Evolutionary conservation across 495 filamentous ascomycete species (phyloP).

Genomic region (Aspergillus egyptiacus): DNA sequence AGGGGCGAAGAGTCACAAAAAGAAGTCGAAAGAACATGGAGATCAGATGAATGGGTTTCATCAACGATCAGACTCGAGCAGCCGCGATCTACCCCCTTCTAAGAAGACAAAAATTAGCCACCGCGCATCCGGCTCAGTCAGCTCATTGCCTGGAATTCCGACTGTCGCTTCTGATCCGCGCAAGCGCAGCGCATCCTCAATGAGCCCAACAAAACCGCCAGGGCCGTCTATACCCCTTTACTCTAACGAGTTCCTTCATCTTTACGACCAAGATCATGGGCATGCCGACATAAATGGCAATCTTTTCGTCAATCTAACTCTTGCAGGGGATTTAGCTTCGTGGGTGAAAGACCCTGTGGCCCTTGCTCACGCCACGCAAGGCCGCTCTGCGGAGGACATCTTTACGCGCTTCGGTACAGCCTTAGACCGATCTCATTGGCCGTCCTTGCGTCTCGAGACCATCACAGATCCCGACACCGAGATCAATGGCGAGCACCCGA

Average conservation of each 20-base stretch:
- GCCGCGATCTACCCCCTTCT: slow-evolving; percentile 51
- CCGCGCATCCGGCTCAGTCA: slow-evolving; percentile 62
- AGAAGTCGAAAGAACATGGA: slow-evolving; percentile 52
- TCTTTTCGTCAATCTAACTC: slow-evolving; percentile 59
- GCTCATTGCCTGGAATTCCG: slow-evolving; percentile 44
- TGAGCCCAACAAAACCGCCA: slow-evolving; percentile 50
- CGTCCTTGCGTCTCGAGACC: slow-evolving; percentile 40
- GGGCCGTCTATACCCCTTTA: slow-evolving; percentile 48
- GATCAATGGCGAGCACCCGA: slow-evolving; percentile 43
- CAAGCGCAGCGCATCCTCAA: slow-evolving; percentile 48
- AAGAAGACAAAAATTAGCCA: slow-evolving; percentile 78
- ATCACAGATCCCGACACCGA: slow-evolving; percentile 40
- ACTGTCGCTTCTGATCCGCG: slow-evolving; percentile 37
- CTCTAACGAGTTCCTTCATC: slow-evolving; percentile 63
- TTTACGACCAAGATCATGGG: slow-evolving; percentile 56
- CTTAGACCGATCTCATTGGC: slow-evolving; percentile 50
- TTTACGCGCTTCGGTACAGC: slow-evolving; percentile 48
- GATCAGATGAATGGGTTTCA: slow-evolving; percentile 37
- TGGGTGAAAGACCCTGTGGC: slow-evolving; percentile 66
- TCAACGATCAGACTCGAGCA: slow-evolving; percentile 45
- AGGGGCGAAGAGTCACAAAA: slow-evolving; percentile 66
- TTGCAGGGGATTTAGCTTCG: slow-evolving; percentile 58
- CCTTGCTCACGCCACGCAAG: slow-evolving; percentile 36
- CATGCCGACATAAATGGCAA: slow-evolving; percentile 49
- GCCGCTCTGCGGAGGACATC: slow-evolving; percentile 38